Evolutionary conservation across 371 early-diverging fungal genomes (phyloP), one percentile per base, ranked within the genome.

Genomic region (Cokeromyces recurvatus): DNA sequence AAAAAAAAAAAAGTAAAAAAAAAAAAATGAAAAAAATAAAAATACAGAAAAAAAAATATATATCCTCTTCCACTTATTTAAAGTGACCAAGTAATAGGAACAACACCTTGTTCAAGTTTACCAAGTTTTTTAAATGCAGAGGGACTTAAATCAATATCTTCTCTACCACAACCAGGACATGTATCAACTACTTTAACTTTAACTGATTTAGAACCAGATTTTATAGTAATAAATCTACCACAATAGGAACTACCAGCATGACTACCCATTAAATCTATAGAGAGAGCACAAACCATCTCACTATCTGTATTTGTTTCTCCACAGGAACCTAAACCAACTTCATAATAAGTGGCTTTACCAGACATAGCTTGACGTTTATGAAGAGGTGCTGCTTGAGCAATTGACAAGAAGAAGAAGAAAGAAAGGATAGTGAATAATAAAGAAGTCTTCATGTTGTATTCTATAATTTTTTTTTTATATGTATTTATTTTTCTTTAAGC

Each of bases 41-140:
- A n/a, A n/a, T n/a, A n/a, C n/a, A n/a, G n/a, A n/a, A n/a, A n/a
- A n/a, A n/a, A n/a, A n/a, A n/a, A n/a, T n/a, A 5, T 74, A n/a
- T n/a, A n/a, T n/a, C n/a, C n/a, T n/a, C n/a, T n/a, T n/a, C n/a
- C n/a, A n/a, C n/a, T n/a, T n/a, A 27, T 43, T 50, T 43, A 15
- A 63, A 53, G 11, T 66, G 53, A 49, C 81, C 81, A 80, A 5
- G 48, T 40, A 22, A 78, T 61, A 2, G 40, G 20, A 35, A 78
- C 50, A 8, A 70, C 60, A 4, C 81, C 81, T 29, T 38, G 53
- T 31, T 20, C 27, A 9, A 59, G 29, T 20, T 43, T 16, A 32
- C 53, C 76, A 17, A 79, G 42, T 32, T 73, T 46, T 10, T 62
- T 41, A 41, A 79, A 82, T 6, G 80, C 77, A 21, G 71, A 38